Base-by-base conservation (phyloP, 768 basidiomycete species). In the Collybia sordida region DNA sequence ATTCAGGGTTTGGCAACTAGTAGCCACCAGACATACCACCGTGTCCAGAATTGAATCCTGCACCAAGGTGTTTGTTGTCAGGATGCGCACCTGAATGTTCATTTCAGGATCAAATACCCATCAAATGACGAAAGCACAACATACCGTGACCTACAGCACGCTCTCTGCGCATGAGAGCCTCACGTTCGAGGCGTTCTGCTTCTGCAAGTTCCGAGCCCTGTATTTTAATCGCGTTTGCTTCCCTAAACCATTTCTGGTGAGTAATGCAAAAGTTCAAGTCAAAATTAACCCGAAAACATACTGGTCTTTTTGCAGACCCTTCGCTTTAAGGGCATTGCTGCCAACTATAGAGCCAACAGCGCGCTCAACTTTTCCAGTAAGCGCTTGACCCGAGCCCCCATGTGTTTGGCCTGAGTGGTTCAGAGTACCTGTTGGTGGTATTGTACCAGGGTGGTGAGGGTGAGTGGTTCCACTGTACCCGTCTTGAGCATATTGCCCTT, bases 101-200 rank as follows among this genome's bases (percentile, higher is more conserved):
- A 48, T 42, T 44, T 38, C 19, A 42, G 23, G 37, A 17, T 14
- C 6, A 12, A 19, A 31, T 36, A 15, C 12, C 0, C 3, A 15
- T 31, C 22, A 3, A 31, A 9, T 3, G 21, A 3, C 14, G 12
- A 21, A 25, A 14, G 14, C 25, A 7, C 36, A 4, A 58, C 64
- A 47, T 40, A 75, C 79, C 80, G 56, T 79, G 77, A 11, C 66
- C 77, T 21, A 80, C 78, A 4, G 80, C 81, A 7, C 79, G 71
- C 51, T 81, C 77, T 18, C 80, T 72, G 27, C 74, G 71, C 62
- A 70, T 56, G 34, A 69, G 34, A 8, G 80, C 81, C 56, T 81
- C 79, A 4, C 64, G 64, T 59, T 82, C 81, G 5, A 82, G 66
- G 11, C 76, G 72, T 60, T 82, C 78, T 15, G 81, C 81, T 57